Conservation (phyloP, 2,329 filamentous ascomycete genomes). For the Mycosphaerelloides madeirae region DNA sequence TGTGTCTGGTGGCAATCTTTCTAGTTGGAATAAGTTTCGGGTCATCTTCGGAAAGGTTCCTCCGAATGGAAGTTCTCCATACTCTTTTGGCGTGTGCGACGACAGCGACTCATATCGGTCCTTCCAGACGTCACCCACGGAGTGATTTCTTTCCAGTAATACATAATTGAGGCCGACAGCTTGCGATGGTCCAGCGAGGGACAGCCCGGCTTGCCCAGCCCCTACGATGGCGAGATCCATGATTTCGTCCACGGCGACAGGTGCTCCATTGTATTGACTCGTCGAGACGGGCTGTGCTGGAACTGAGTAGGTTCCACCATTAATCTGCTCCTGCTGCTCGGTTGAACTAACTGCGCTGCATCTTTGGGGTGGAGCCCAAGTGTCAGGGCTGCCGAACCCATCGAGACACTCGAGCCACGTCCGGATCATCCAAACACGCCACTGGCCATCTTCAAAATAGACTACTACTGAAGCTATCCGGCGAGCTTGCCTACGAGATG, state of each 20-base stretch:
- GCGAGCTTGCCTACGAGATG: conserved; percentile 23
- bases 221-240: conserved; percentile 36
- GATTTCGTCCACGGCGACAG: conserved; percentile 13
- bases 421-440: conserved; percentile 38
- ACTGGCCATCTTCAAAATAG: conserved; percentile 30
- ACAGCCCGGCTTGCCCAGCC: conserved; percentile 44
- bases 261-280: conserved; percentile 12
- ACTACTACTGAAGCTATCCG: conserved; percentile 33
- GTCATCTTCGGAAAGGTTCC: conserved; percentile 28
- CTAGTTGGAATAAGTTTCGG: conserved; percentile 27
- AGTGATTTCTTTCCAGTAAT: conserved; percentile 41
- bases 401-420: conserved; percentile 37
- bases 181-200: conserved; percentile 41
- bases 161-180: conserved; percentile 41
- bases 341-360: conserved; percentile 7
- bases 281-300: too few relatives aligned
- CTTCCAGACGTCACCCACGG: conserved; percentile 45
- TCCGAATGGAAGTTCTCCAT: conserved; percentile 38
- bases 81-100: conserved; percentile 37
- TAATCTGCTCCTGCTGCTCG: too few relatives aligned
- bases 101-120: conserved; percentile 44
- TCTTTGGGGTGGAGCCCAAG: conserved; percentile 26
- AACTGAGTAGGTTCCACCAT: too few relatives aligned
- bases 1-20: conserved; percentile 36
- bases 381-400: conserved; percentile 29